These are phyloP conservation scores for Zarea fungicola DNA, from an alignment of 2,329 filamentous ascomycete species.

Conservation along the genomic window DNA sequence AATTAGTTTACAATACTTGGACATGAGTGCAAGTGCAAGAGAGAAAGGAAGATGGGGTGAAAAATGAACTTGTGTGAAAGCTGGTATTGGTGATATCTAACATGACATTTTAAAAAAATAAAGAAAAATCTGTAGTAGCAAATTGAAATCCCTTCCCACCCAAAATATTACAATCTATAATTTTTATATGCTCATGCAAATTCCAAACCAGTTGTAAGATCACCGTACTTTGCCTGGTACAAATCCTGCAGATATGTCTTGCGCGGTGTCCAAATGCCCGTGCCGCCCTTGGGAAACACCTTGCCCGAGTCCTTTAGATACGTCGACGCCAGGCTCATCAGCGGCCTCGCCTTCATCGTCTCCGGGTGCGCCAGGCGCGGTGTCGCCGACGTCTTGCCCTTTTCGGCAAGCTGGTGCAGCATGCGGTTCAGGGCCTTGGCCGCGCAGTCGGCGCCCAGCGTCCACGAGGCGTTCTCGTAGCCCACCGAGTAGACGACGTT, in stretches of 20 bases:
- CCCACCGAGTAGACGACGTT: conserved; percentile 55
- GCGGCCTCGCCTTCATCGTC: conserved; percentile 1
- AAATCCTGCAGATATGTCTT: conserved; percentile 1
- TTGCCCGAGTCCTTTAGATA: conserved; percentile 1
- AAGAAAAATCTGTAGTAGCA: not conserved
- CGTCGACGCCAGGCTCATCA: not conserved
- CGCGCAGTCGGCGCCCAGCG: conserved; percentile 53
- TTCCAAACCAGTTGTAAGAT: not conserved
- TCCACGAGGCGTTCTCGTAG: conserved; percentile 59
- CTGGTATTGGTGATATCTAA: conserved; percentile 9
- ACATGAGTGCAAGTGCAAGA: too few relatives aligned
- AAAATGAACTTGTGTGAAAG: not conserved
- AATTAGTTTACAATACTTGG: too few relatives aligned
- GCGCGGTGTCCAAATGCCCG: conserved; percentile 6
- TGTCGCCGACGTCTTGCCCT: conserved; percentile 26
- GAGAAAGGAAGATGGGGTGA: too few relatives aligned
- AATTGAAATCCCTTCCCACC: too few relatives aligned
- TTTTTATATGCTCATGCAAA: too few relatives aligned
- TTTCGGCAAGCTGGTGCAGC: conserved; percentile 43
- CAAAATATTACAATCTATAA: not conserved
- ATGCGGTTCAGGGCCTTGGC: conserved; percentile 45
- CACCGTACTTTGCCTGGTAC: conserved; percentile 6
- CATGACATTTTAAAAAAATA: not conserved
- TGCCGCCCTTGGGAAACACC: conserved; percentile 5
- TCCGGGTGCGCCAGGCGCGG: conserved; percentile 1